Percentiles rank a stretch among this genome's conserved stretches.
These are phyloP conservation scores for Emergomyces pasteurianus DNA, from an alignment of 2,329 filamentous ascomycete species.

Conservation along the genomic window DNA sequence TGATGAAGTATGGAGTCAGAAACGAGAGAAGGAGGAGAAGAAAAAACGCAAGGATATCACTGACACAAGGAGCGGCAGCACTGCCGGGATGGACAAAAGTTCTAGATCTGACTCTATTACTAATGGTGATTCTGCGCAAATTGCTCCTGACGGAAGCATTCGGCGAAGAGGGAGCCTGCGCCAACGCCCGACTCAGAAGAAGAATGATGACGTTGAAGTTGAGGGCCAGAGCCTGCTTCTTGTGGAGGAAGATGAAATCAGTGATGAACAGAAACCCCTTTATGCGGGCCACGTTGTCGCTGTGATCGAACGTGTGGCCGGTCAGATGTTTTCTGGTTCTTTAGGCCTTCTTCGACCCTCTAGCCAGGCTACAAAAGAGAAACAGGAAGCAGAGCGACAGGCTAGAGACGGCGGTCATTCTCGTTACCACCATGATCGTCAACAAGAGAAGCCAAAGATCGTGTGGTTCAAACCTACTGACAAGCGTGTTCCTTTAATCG, in stretches of 20 bases:
- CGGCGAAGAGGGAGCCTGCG: slow-evolving; percentile 88
- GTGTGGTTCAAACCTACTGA: slow-evolving; percentile 99
- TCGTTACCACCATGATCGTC: slow-evolving; percentile 63
- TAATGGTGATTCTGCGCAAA: slow-evolving; percentile 50
- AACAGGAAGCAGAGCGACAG: slow-evolving; percentile 91
- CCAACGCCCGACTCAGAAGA: slow-evolving; percentile 96
- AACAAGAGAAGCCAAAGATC: slow-evolving; percentile 97
- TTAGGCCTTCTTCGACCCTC: slow-evolving; percentile 87
- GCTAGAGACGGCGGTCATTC: slow-evolving; percentile 72
- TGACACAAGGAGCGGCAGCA: slow-evolving; percentile 69
- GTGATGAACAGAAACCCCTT: slow-evolving; percentile 91
- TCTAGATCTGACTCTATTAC: slow-evolving; percentile 46
- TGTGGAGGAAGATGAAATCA: slow-evolving; percentile 97
- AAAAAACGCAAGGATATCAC: slow-evolving; percentile 99
- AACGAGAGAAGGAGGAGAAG: slow-evolving; percentile 98
- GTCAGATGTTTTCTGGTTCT: slow-evolving; percentile 98
- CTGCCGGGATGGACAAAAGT: slow-evolving; percentile 54
- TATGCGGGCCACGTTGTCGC: slow-evolving; percentile 96
- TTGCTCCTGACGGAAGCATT: slow-evolving; percentile 66
- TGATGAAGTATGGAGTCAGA: slow-evolving; percentile 96
- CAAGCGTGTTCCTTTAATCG: slow-evolving; percentile 95
- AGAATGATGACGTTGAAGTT: slow-evolving; percentile 98
- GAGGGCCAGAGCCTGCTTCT: slow-evolving; percentile 93
- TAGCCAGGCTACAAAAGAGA: slow-evolving; percentile 98
- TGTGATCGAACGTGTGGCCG: slow-evolving; percentile 90